phyloP scores from a whole-genome alignment of 2,329 filamentous ascomycete species.

The Hansfordia pulvinata region DNA sequence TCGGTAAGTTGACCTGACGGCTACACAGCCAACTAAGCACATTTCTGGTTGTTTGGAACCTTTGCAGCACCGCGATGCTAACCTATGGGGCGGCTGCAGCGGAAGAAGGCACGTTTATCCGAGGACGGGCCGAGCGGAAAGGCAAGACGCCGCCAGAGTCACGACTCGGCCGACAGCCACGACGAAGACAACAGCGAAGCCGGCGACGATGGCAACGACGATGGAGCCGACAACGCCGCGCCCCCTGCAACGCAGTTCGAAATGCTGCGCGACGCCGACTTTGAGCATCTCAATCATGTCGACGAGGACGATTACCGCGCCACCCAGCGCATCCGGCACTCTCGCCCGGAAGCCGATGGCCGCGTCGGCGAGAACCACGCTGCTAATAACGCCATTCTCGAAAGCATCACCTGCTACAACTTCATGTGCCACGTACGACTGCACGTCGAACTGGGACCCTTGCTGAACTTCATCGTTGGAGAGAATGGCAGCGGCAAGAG shows the following conservation, averaged over 20 bases:
- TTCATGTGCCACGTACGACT: conserved; percentile 93
- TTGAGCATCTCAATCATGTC: conserved; percentile 39
- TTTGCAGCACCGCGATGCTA: too few relatives aligned
- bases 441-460: conserved; percentile 71
- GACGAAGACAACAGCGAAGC: conserved; percentile 8
- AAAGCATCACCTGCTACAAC: conserved; percentile 75
- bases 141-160: too few relatives aligned
- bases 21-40: neutral
- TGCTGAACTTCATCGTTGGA: conserved; percentile 97
- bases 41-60: too few relatives aligned
- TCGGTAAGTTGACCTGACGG: conserved; percentile 18
- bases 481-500: conserved; percentile 98
- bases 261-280: conserved; percentile 43
- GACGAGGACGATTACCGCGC: conserved; percentile 49
- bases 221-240: conserved; percentile 9
- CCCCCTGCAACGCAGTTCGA: conserved; percentile 48
- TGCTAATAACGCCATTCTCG: conserved; percentile 75
- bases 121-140: too few relatives aligned
- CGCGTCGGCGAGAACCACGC: conserved; percentile 58
- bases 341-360: too few relatives aligned
- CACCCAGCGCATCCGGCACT: conserved; percentile 47
- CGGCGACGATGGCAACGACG: conserved; percentile 16
- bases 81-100: conserved; percentile 8
- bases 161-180: conserved; percentile 5
- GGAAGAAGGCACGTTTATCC: conserved; percentile 21